phyloP scores from a whole-genome alignment of 495 filamentous ascomycete species.

The Penicillium pancosmium region DNA sequence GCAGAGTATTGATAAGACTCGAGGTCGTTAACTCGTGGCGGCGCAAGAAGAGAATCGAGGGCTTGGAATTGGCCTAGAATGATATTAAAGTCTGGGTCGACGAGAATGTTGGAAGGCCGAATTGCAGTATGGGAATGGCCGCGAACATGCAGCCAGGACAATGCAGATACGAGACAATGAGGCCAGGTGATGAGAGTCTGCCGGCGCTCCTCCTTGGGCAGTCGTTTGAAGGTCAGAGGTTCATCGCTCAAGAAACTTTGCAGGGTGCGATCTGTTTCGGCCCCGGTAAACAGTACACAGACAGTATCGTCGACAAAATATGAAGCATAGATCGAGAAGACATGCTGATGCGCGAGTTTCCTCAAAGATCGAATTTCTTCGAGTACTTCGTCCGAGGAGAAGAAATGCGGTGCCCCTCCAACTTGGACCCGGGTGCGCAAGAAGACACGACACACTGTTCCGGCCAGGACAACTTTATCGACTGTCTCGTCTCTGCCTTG shows the following conservation, averaged over 20 bases:
- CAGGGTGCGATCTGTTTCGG: conserved; percentile 70
- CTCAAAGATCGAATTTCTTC: conserved; percentile 65
- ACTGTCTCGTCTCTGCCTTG: conserved; percentile 53
- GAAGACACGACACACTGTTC: conserved; percentile 51
- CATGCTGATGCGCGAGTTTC: conserved; percentile 72
- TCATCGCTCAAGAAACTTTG: conserved; percentile 73
- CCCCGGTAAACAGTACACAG: conserved; percentile 77
- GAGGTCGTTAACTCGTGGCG: conserved; percentile 61
- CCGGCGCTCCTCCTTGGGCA: conserved; percentile 72
- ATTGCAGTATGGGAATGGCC: conserved; percentile 79
- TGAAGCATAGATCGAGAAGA: conserved; percentile 78
- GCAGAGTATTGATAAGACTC: conserved; percentile 88
- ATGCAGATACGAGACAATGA: conserved; percentile 77
- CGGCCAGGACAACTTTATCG: conserved; percentile 67
- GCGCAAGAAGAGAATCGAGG: conserved; percentile 57
- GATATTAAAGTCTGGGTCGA: conserved; percentile 71
- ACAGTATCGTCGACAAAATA: conserved; percentile 73
- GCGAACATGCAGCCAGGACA: conserved; percentile 74
- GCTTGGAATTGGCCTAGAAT: conserved; percentile 74
- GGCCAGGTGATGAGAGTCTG: conserved; percentile 79
- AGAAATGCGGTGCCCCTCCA: conserved; percentile 57
- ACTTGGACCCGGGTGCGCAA: conserved; percentile 73
- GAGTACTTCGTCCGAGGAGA: conserved; percentile 68
- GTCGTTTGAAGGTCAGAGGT: conserved; percentile 66
- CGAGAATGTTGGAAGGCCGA: conserved; percentile 78